Percentiles rank a stretch among this genome's conserved stretches.
phyloP scores from a whole-genome alignment of 805 yeast genomes.

The Saccharomycopsis capsularis region DNA sequence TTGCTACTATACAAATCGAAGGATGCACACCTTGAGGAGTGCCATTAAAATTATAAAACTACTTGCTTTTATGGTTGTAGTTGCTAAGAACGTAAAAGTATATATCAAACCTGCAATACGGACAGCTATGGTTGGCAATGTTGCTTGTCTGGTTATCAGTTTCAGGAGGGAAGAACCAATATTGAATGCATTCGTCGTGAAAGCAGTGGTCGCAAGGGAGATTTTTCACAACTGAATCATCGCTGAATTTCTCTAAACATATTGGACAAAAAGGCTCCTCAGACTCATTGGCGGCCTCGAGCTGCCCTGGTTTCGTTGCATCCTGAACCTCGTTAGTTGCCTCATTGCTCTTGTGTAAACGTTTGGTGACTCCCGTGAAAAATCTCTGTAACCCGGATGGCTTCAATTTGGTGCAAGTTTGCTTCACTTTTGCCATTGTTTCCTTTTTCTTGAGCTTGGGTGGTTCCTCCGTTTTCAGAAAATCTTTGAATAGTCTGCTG shows the following conservation, averaged over 20 bases:
- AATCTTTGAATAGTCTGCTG: neutral
- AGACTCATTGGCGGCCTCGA: no score
- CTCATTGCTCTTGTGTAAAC: no score
- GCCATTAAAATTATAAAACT: no score
- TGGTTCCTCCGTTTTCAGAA: neutral
- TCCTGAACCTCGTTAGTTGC: no score
- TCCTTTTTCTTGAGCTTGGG: neutral
- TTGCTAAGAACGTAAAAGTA: neutral
- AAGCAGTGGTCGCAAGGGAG: neutral
- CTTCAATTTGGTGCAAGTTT: neutral
- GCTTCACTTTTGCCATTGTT: neutral
- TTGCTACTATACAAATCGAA: no score
- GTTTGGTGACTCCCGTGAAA: no score
- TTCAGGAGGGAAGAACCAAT: neutral
- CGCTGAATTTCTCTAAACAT: neutral
- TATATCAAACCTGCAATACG: neutral
- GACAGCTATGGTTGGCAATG: neutral
- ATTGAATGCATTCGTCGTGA: neutral
- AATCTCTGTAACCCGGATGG: no score
- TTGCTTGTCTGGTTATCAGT: neutral
- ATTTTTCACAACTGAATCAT: neutral
- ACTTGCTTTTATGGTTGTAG: neutral
- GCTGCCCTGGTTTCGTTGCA: no score
- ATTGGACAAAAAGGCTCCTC: neutral
- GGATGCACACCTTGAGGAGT: no score